Base-by-base conservation (phyloP, 805 yeast genomes). In the Saccharomycopsis sp. region DNA sequence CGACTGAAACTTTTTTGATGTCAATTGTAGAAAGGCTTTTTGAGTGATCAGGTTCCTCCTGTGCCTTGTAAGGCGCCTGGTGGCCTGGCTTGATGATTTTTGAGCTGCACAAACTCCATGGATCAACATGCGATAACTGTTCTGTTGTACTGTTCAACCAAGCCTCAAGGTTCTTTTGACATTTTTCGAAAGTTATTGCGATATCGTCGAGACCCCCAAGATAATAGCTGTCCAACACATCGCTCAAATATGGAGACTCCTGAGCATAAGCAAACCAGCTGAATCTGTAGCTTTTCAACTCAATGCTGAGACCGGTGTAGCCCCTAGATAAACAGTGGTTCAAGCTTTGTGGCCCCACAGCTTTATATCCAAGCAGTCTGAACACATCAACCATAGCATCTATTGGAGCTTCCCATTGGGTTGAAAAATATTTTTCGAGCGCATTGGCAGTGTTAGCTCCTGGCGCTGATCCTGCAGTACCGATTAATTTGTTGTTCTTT, bases 321-420 rank as follows among this genome's bases (percentile, higher is more conserved):
- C 86, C 86, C 31, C 80, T 57, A 8, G 62, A 42, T 63, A 77
- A 66, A 55, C 87, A 79, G 41, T 67, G 57, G 12, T 56, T 54
- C 8, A 75, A 46, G 36, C 65, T 63, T 2, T 57, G 20, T 6
- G 50, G 52, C 3, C 57, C 40, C 2, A 71, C 42, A 10, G 17
- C 53, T 1, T 39, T 36, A 43, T 62, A 55, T 3, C 77, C 77
- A 34, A 63, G 39, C 3, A 51, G 35, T 3, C 46, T 31, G 38
- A 68, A 60, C 4, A 77, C 59, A n/a, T 57, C 57, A 4, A 62
- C 37, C 3, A 79, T 49, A 36, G 70, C 76, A 2, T 57, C 54
- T 1, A 48, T 46, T 0, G 82, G 79, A 36, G 62, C 54, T 3
- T 50, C 52, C 76, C 77, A 68, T 12, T 55, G 43, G 3, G 53